Conservation (phyloP, 2,329 filamentous ascomycete genomes). For the Penicillium vulpinum region DNA sequence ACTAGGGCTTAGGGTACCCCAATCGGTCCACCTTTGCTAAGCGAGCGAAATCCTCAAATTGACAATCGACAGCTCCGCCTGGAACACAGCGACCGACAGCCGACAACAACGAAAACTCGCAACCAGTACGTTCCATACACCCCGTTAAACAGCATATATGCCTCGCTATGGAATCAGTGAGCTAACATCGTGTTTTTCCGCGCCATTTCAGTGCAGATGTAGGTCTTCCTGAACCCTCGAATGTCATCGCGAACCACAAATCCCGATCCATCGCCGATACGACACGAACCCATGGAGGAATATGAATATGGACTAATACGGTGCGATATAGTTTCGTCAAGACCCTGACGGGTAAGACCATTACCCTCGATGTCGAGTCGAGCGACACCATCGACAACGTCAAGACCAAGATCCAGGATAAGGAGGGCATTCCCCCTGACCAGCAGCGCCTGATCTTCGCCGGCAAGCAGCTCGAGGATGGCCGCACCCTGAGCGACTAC, state of each 20-base stretch:
- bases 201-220: conserved; percentile 78
- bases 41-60: conserved; percentile 45
- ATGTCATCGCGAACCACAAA: conserved; percentile 26
- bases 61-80: conserved; percentile 37
- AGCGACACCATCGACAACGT: conserved; percentile 99
- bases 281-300: conserved; percentile 17
- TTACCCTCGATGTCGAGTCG: conserved; percentile 99
- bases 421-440: conserved; percentile 97
- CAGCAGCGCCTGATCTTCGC: conserved; percentile 99
- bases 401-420: conserved; percentile 99
- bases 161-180: conserved; percentile 17
- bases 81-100: conserved; percentile 43
- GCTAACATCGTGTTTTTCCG: conserved; percentile 51
- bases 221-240: conserved; percentile 51
- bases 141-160: conserved; percentile 12
- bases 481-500: conserved; percentile 94
- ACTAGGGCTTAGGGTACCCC: conserved; percentile 44
- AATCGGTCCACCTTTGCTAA: conserved; percentile 43
- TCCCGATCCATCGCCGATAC: conserved; percentile 20
- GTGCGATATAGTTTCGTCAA: conserved; percentile 83
- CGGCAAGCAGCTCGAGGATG: conserved; percentile 98
- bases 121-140: conserved; percentile 45
- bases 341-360: conserved; percentile 99
- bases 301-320: conserved; percentile 27
- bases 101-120: conserved; percentile 48